Evolutionary conservation across 2,329 filamentous ascomycete genomes (phyloP).

Genomic region (Trichoderma sp.): DNA sequence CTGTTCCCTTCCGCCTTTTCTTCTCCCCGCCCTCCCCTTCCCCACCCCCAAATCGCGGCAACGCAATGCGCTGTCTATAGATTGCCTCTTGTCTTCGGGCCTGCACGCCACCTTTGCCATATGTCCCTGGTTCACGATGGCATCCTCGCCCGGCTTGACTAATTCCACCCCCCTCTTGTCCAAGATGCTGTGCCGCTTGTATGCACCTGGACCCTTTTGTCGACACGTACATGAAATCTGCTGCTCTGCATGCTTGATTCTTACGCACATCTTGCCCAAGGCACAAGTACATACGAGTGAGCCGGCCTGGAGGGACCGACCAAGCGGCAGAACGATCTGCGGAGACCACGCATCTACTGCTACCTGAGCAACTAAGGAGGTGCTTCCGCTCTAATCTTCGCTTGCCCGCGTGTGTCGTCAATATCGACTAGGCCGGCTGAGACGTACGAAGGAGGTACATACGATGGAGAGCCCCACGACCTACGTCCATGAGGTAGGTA

Average conservation of each 20-base stretch:
- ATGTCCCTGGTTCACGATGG: not conserved
- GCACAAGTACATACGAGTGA: not conserved
- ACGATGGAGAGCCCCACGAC: no score
- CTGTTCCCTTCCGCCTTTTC: not conserved
- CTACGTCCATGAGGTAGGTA: no score
- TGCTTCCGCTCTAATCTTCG: no score
- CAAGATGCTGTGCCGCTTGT: not conserved
- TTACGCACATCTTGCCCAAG: not conserved
- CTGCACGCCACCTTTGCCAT: constrained; percentile 10
- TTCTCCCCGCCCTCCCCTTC: not conserved
- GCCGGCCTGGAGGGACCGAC: not conserved
- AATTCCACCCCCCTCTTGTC: not conserved
- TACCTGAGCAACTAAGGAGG: no score
- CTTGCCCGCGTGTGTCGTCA: no score
- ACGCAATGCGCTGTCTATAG: not conserved
- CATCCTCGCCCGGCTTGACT: not conserved
- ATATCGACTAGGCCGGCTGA: no score
- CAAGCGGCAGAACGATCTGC: not conserved
- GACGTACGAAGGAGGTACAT: no score
- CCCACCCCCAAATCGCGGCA: not conserved
- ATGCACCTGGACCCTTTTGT: constrained; percentile 10
- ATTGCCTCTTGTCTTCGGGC: not conserved
- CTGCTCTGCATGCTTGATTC: not conserved
- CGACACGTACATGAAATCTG: constrained; percentile 11
- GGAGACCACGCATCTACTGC: not conserved